Base-by-base conservation (phyloP, 495 filamentous ascomycete species). In the Delitschia confertaspora region DNA sequence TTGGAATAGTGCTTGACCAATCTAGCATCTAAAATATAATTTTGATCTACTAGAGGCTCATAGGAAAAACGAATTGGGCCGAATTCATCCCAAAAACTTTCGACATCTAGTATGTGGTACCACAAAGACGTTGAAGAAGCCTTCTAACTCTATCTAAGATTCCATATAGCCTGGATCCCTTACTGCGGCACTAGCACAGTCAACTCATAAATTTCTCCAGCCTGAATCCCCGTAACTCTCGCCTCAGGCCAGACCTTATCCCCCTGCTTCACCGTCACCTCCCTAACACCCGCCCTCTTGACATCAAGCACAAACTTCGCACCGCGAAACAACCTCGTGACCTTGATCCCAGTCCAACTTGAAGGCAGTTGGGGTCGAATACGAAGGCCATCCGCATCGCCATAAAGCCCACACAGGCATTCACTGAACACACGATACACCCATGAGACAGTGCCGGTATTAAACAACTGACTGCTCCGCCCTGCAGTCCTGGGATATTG, bases 401-500 rank as follows among this genome's bases (percentile, higher is more conserved):
- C 72, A 10, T 65, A 60, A 27, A 75, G 52, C 3, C 72, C 72
- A 44, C 71, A 75, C 0, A 75, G 59, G 0, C 71, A 70, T 49
- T 75, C 72, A 42, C 70, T 62, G 51, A 75, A 66, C 53, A 62
- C 68, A 9, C 72, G 65, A 60, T 75, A 75, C 1, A 58, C 69
- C 72, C 72, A 74, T 19, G 67, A 68, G 7, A 71, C 67, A 14
- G 71, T 75, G 30, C 72, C 72, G 20, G 72, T 75, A 61, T 75
- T 75, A 59, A 75, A 75, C 21, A 75, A 47, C 49, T 73, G 70
- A 51, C 68, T 71, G 6, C 68, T 72, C 1, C 72, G 67, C 0
- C 72, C 72, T 5, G 71, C 71, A 1, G 71, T 74, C 33, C 69
- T 65, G 3, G 71, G 71, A 49, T 65, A 69, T 58, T 63, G 47